phyloP scores from a whole-genome alignment of 495 filamentous ascomycete species.

The Tuber microsphaerosporum region DNA sequence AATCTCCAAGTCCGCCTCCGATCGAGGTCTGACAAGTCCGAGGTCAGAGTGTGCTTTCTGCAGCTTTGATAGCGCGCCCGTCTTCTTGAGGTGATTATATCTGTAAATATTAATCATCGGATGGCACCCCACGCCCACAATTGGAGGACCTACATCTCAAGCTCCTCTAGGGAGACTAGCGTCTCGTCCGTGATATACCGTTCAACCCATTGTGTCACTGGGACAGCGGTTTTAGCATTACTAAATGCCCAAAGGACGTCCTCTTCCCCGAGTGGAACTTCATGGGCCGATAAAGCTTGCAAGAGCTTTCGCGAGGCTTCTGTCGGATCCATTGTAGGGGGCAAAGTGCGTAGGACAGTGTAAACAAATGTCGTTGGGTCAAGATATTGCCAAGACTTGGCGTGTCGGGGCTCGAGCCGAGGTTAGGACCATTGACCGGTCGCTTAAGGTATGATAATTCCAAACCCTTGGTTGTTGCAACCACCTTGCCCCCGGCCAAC shows the following conservation, averaged over 20 bases:
- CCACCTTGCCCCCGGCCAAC: not conserved
- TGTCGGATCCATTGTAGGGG: conserved; percentile 21
- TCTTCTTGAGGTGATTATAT: conserved; percentile 39
- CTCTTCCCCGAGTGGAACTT: conserved; percentile 18
- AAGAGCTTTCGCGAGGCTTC: conserved; percentile 30
- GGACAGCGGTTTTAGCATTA: conserved; percentile 26
- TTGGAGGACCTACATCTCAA: conserved; percentile 22
- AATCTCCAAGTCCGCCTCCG: conserved; percentile 23
- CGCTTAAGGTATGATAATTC: not conserved
- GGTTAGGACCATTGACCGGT: not conserved
- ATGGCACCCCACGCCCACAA: not conserved
- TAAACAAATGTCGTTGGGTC: conserved; percentile 21
- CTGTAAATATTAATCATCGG: conserved; percentile 13
- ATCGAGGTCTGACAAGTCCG: conserved; percentile 25
- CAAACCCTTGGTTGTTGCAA: not conserved
- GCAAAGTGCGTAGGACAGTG: conserved; percentile 9
- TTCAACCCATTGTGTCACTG: conserved; percentile 25
- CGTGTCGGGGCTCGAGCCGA: not conserved
- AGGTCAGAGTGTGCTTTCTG: conserved; percentile 32
- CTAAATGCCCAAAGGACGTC: conserved; percentile 38
- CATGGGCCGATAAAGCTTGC: conserved; percentile 23
- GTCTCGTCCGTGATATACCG: conserved; percentile 32
- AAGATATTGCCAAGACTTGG: conserved; percentile 27
- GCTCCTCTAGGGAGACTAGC: conserved; percentile 34
- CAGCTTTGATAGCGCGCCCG: conserved; percentile 29